These are phyloP conservation scores for Wolfiporia cocos DNA, from an alignment of 1,284 basidiomycete genomes.

Conservation along the genomic window DNA sequence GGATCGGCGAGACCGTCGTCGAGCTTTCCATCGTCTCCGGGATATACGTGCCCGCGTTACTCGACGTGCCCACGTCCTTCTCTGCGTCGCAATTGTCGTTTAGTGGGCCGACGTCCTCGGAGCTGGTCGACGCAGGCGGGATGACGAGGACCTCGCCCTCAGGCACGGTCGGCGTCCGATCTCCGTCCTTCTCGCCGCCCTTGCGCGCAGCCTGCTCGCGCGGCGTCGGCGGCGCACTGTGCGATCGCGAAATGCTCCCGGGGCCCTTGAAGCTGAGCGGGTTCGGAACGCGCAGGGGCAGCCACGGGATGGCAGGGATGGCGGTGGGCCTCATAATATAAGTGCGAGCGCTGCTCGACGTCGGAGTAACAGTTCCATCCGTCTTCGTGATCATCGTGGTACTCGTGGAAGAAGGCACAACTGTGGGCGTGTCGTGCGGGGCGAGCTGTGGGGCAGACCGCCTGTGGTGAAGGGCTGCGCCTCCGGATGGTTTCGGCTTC, in stretches of 20 bases:
- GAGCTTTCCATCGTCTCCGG: conserved; percentile 1
- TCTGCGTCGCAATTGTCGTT: conserved; percentile 10
- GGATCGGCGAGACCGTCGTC: conserved; percentile 9
- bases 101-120: not conserved
- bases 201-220: conserved; percentile 20
- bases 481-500: conserved; percentile 7
- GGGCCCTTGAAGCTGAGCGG: conserved; percentile 18
- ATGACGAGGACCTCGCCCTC: conserved; percentile 5
- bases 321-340: conserved; percentile 38
- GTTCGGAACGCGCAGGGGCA: conserved; percentile 16
- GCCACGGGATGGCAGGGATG: conserved; percentile 27
- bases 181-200: conserved; percentile 7
- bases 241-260: conserved; percentile 31
- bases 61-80: not conserved
- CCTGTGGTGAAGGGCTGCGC: conserved; percentile 18
- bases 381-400: not conserved
- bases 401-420: conserved; percentile 1
- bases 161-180: conserved; percentile 8
- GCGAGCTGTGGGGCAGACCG: conserved; percentile 28
- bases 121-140: not conserved
- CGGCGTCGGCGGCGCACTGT: conserved; percentile 52
- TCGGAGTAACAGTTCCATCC: not conserved
- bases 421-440: conserved; percentile 11
- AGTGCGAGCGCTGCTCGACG: no score
- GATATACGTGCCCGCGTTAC: not conserved